These are phyloP conservation scores for Arabis alpina DNA, from an alignment of 345 rosid genomes.

Conservation along the genomic window DNA sequence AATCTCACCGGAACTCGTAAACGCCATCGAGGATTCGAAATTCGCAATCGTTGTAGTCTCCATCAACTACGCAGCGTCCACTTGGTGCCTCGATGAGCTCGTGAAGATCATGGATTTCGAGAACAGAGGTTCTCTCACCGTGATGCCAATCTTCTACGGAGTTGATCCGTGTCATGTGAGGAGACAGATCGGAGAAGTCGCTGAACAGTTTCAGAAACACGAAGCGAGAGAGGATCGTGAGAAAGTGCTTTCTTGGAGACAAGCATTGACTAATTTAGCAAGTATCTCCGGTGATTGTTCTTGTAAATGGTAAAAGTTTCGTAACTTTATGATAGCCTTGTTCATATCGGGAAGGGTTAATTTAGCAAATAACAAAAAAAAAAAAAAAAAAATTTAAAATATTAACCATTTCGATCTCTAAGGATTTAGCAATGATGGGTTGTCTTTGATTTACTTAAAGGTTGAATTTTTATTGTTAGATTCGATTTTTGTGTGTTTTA, in stretches of 20 bases:
- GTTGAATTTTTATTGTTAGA: background rate
- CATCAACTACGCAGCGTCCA: constrained; percentile 29
- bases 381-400: background rate
- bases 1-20: constrained; percentile 31
- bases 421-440: too few species aligned
- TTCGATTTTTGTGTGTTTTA: background rate
- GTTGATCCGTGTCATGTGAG: constrained; percentile 34
- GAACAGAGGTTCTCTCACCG: background rate
- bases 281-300: constrained; percentile 29
- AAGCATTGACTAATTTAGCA: constrained; percentile 29
- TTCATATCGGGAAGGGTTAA: too few species aligned
- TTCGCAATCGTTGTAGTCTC: constrained; percentile 41
- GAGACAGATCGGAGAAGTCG: constrained; percentile 31
- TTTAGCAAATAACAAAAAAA: too few species aligned
- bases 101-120: constrained; percentile 33
- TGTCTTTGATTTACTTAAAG: too few species aligned
- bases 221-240: constrained; percentile 20
- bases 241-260: constrained; percentile 36
- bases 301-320: constrained; percentile 5
- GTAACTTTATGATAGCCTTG: background rate
- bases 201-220: constrained; percentile 34
- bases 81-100: constrained; percentile 42
- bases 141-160: constrained; percentile 40
- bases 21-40: constrained; percentile 36
- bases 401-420: background rate